Percentiles rank a stretch among this genome's conserved stretches.
Conservation (phyloP, 495 filamentous ascomycete genomes). For the Penicillium arizonense region DNA sequence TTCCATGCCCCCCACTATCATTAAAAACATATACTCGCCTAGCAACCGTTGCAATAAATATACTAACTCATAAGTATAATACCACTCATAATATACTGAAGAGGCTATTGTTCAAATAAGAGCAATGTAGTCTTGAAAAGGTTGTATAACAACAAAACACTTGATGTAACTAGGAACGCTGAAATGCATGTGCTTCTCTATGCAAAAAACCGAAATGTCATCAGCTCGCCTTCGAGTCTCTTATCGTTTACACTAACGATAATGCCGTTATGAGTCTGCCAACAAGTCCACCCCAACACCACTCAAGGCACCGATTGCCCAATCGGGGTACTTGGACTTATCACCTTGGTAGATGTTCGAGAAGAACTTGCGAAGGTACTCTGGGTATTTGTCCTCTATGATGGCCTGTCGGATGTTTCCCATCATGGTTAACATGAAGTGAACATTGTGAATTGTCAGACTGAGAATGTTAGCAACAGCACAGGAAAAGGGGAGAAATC, state of each 20-base stretch:
- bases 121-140: too few species aligned
- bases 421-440: conserved; percentile 86
- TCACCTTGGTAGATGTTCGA: conserved; percentile 64
- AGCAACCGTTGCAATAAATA: too few species aligned
- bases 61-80: too few species aligned
- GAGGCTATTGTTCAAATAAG: too few species aligned
- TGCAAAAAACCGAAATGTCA: too few species aligned
- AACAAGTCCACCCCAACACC: conserved; percentile 84
- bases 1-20: too few species aligned
- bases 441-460: conserved; percentile 94
- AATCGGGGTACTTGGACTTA: conserved; percentile 66
- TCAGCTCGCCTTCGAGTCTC: too few species aligned
- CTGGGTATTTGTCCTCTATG: conserved; percentile 76
- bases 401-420: conserved; percentile 70
- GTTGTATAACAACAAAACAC: too few species aligned
- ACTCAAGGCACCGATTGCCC: conserved; percentile 80
- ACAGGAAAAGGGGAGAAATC: not conserved
- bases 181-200: too few species aligned
- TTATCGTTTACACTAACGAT: not conserved
- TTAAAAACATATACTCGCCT: too few species aligned
- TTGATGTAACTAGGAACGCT: too few species aligned
- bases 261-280: conserved; percentile 23
- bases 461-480: conserved; percentile 28
- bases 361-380: conserved; percentile 79
- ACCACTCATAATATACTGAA: too few species aligned